Evolutionary conservation across 805 yeast species (phyloP).

Genomic region (Nematodospora valgi): DNA sequence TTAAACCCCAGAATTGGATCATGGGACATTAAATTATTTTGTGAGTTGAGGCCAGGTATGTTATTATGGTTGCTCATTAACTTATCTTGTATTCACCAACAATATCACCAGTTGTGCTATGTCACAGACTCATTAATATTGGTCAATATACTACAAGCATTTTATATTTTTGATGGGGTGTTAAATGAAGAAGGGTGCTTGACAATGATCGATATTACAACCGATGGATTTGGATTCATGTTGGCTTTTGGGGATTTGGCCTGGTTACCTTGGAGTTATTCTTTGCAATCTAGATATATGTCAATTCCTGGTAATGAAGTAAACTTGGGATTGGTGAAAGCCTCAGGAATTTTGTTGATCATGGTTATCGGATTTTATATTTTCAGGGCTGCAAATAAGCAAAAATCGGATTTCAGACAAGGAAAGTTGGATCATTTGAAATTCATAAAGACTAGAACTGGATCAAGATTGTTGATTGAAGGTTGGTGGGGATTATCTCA

Average conservation of each 20-base stretch:
- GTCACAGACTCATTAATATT: constrained; percentile 71
- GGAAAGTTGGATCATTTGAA: constrained; percentile 64
- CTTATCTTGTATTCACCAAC: constrained; percentile 76
- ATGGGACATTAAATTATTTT: constrained; percentile 85
- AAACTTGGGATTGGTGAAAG: constrained; percentile 44
- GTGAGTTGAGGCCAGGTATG: constrained; percentile 94
- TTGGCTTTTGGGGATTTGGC: constrained; percentile 90
- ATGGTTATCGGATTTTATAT: constrained; percentile 70
- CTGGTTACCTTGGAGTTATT: constrained; percentile 88
- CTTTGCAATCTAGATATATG: constrained; percentile 80
- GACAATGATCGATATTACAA: constrained; percentile 93
- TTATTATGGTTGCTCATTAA: constrained; percentile 80
- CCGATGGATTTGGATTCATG: constrained; percentile 98
- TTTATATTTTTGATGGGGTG: constrained; percentile 89
- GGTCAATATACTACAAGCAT: constrained; percentile 66
- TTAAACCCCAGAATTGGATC: constrained; percentile 84
- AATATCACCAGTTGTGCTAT: constrained; percentile 57
- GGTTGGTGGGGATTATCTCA: constrained; percentile 97
- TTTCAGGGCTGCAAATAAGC: constrained; percentile 79
- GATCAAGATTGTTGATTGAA: constrained; percentile 75
- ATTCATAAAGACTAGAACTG: constrained; percentile 64
- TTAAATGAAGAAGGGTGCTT: constrained; percentile 85
- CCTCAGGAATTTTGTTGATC: constrained; percentile 41
- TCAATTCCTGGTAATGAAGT: constrained; percentile 53
- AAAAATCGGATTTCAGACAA: constrained; percentile 78